Evolutionary conservation across 108 stramenopile genomes (phyloP), one percentile per base, ranked within the genome.

Genomic region (Pseudonitzschia multistriata): DNA sequence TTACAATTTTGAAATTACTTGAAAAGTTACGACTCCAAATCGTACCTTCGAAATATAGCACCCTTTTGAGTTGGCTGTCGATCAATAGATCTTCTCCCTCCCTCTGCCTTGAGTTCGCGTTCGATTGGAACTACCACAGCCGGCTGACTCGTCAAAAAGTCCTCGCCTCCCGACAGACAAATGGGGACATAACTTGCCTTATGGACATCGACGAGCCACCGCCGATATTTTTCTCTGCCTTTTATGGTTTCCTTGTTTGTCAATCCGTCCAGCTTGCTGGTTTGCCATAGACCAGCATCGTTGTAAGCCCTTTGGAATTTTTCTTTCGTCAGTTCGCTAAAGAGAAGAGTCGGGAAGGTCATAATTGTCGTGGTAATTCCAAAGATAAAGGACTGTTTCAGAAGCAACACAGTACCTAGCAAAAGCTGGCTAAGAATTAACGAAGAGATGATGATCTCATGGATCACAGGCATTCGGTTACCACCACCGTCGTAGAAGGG

Each of bases 111-210:
- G 5, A 45, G 11, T 45, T 60, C 59, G 36, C 77, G 33, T 19
- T 62, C 35, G 24, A 47, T 40, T 1, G 80, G 71, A 33, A 87
- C 74, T 27, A 87, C 90, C 11, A 85, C 82, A 19, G 90, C 90
- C n/a, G 87, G 87, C 59, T 89, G 89, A 19, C 79, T 83, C 25
- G 93, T 94, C 47, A 91, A 57, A 13, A 85, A 70, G 42, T 61
- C 62, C 22, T 79, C 74, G 8, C 80, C 77, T 49, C 90, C 86
- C 48, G 93, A 85, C 25, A 95, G 75, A 55, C 94, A 95, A 42
- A 91, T 83, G 28, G 94, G 94, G 24, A 95, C 90, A 61, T 92
- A 95, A 22, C 86, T 85, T 30, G 91, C 90, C 52, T 89, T 88
- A 79, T 95, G 94, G 15, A 78, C 81, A 69, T 95, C 94, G 11